Base-by-base conservation (phyloP, 306 rosid species). In the Crataegus laevigata region DNA sequence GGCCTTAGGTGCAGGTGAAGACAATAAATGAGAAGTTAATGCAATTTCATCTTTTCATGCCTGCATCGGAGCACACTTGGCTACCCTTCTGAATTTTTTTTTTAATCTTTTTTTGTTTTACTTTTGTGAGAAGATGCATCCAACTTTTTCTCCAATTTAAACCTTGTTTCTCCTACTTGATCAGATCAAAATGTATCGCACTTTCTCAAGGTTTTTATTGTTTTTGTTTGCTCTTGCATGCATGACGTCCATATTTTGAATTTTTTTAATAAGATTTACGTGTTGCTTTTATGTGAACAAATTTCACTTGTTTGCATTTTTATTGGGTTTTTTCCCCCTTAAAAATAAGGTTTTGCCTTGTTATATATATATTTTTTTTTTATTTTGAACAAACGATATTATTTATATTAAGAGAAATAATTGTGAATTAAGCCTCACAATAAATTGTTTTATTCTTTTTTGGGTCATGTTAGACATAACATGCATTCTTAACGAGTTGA, bases 21-120 rank as follows among this genome's bases (percentile, higher is more conserved):
- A 52, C 92, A 89, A 45, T 89, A 88, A 91, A 85, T 91, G 92
- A 82, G 77, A 79, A 86, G 89, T 91, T 42, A 91, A 88, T 91
- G 93, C 87, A 55, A 62, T 82, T 87, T 87, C 71, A 86, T 85
- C 75, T 82, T 88, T 88, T 84, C 94, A 84, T 85, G 91, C 86
- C 81, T 72, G 80, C 76, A 75, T 75, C 74, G 74, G 71, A 72
- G 69, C 80, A 72, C 52, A 57, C 79, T 81, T 26, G 68, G 73
- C 76, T 75, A 66, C 40, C 70, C 30, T 75, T 69, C 75, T 25
- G 32, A 60, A 38, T 42, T 73, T 54, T 51, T 76, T 57, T 40
- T 40, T 29, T 29, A 29, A 29, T 29, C 3, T 29, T 29, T 29
- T 63, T 11, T 26, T 75, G 2, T 36, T 74, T 11, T 19, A 17